These are phyloP conservation scores for Eucalyptus viminalis DNA, from an alignment of 345 rosid genomes.

Conservation along the genomic window DNA sequence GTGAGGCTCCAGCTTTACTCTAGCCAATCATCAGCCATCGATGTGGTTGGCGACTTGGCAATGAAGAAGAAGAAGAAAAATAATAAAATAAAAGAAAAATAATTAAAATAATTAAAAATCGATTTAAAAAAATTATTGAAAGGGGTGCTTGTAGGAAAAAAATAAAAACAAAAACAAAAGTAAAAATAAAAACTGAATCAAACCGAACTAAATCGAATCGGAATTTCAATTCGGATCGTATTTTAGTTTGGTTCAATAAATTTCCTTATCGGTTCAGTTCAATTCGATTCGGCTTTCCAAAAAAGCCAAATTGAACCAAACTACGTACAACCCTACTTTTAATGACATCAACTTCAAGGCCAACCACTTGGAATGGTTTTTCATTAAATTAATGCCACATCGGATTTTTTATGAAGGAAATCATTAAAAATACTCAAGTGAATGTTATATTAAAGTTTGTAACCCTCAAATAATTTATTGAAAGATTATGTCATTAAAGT, in stretches of 20 bases:
- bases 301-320: fast-evolving
- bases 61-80: too few species aligned
- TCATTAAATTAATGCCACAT: neutral
- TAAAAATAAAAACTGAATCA: too few species aligned
- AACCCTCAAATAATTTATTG: too few species aligned
- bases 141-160: too few species aligned
- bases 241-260: too few species aligned
- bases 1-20: too few species aligned
- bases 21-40: fast-evolving
- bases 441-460: too few species aligned
- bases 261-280: fast-evolving
- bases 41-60: fast-evolving
- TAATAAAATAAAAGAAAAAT: fast-evolving
- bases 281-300: fast-evolving
- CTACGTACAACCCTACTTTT: neutral
- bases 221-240: fast-evolving
- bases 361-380: fast-evolving
- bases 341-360: neutral
- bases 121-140: too few species aligned
- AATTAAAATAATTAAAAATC: too few species aligned
- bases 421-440: neutral
- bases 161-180: too few species aligned
- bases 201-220: fast-evolving
- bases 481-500: too few species aligned
- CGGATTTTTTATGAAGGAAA: too few species aligned